phyloP scores from a whole-genome alignment of 495 filamentous ascomycete species.

The Penicillium cosmopolitanum region DNA sequence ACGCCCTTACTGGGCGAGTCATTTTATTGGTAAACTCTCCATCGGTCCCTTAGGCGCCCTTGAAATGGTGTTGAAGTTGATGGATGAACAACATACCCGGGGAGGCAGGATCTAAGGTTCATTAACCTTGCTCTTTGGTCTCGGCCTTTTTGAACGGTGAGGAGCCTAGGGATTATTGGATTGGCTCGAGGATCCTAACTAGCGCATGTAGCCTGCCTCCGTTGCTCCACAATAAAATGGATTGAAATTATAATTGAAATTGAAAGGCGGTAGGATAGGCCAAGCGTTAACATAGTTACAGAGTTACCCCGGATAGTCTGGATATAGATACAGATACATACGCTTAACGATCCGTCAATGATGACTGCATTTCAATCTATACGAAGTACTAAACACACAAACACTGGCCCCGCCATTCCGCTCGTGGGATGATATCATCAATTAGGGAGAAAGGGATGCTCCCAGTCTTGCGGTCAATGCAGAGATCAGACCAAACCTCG shows the following conservation, averaged over 20 bases:
- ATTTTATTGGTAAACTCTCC: background rate
- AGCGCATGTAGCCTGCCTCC: background rate
- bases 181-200: background rate
- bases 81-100: conserved; percentile 3
- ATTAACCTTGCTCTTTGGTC: conserved; percentile 4
- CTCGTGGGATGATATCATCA: conserved; percentile 1
- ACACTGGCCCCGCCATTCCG: conserved; percentile 5
- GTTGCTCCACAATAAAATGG: background rate
- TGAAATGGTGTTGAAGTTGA: background rate
- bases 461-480: conserved; percentile 11
- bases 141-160: too few species aligned
- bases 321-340: background rate
- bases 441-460: conserved; percentile 3
- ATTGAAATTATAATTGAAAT: too few species aligned
- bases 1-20: conserved; percentile 12
- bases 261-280: too few species aligned
- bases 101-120: conserved; percentile 13
- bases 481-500: conserved; percentile 12
- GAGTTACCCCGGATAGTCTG: too few species aligned
- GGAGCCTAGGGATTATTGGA: background rate
- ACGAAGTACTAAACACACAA: conserved; percentile 4
- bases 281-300: too few species aligned
- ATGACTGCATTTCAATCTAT: conserved; percentile 36
- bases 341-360: conserved; percentile 18
- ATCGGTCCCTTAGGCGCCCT: background rate